phyloP scores from a whole-genome alignment of 768 basidiomycete species.

The Gymnopilus junonius region DNA sequence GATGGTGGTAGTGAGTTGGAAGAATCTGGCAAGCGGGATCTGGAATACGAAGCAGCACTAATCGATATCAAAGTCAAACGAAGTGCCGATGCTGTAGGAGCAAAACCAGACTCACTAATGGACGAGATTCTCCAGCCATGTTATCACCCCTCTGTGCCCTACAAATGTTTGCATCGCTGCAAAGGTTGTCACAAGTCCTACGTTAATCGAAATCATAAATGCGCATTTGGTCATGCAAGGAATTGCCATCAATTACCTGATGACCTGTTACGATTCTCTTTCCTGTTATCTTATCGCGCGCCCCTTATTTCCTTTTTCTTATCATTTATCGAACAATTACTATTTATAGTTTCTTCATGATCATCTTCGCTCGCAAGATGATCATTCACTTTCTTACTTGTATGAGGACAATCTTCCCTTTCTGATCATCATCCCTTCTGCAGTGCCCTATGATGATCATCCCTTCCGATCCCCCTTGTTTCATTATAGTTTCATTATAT shows the following conservation, averaged over 20 bases:
- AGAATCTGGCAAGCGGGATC: not conserved
- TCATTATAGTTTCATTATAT: too few species aligned
- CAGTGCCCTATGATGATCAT: too few species aligned
- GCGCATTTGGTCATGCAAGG: not conserved
- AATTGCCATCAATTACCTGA: not conserved
- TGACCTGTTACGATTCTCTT: too few species aligned
- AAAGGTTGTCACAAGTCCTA: not conserved
- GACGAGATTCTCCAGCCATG: not conserved
- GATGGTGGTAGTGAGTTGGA: not conserved
- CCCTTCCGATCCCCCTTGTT: too few species aligned
- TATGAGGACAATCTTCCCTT: too few species aligned
- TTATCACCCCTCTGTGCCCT: not conserved
- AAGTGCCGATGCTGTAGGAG: not conserved
- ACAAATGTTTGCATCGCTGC: not conserved
- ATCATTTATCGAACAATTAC: too few species aligned
- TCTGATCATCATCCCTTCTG: too few species aligned
- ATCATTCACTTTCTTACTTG: too few species aligned
- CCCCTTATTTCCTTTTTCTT: too few species aligned
- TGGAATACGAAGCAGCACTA: not conserved
- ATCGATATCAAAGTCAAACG: not conserved
- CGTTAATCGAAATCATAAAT: not conserved
- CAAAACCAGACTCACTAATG: not conserved
- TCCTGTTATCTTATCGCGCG: too few species aligned
- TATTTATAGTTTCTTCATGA: too few species aligned
- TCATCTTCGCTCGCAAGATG: too few species aligned